Base-by-base conservation (phyloP, 1,284 basidiomycete genomes). In the Cryptococcus sp. region DNA sequence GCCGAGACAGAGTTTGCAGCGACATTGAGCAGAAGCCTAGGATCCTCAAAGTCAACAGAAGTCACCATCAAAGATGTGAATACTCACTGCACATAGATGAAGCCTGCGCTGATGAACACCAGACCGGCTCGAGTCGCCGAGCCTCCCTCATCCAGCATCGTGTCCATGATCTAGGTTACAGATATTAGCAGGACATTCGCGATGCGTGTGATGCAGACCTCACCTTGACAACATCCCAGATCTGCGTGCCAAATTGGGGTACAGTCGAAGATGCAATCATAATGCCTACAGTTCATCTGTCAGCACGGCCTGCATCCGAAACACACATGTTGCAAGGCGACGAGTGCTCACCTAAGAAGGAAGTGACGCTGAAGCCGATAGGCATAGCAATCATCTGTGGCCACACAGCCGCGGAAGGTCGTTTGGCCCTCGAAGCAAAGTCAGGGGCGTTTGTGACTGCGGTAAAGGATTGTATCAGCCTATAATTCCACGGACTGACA, bases 1-100 rank as follows among this genome's bases (percentile, higher is more conserved):
- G 90, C 90, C 40, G 86, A 88, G 65, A 93, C 85, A 3, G 88
- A 88, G 80, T 93, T 93, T 52, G 91, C 90, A 13, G 88, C 88
- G 68, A 91, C 88, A 75, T 90, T 91, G 46, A 75, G 67, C 47
- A 76, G 48, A 44, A 77, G 68, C 48, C 52, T 59, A 40, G 4
- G 38, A 35, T 17, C 3, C 19, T 27, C 19, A 45, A 10, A 7
- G 20, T 23, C 6, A 25, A 6, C 20, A 16, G 46, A 27, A 23
- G n/a, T 22, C 10, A 25, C n/a, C 19, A 27, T 17, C 40, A 46
- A 16, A 13, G 44, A 41, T 13, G 22, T 3, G 7, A 2, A 25
- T 19, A 54, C 57, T 54, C 47, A 57, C 60, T 77, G 76, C 20
- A 72, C 74, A 50, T 74, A 78, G 60, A 77, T 71, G 63, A 77